Conservation (phyloP, 2,329 filamentous ascomycete species). For the Lasiodiplodia hormozganensis region DNA sequence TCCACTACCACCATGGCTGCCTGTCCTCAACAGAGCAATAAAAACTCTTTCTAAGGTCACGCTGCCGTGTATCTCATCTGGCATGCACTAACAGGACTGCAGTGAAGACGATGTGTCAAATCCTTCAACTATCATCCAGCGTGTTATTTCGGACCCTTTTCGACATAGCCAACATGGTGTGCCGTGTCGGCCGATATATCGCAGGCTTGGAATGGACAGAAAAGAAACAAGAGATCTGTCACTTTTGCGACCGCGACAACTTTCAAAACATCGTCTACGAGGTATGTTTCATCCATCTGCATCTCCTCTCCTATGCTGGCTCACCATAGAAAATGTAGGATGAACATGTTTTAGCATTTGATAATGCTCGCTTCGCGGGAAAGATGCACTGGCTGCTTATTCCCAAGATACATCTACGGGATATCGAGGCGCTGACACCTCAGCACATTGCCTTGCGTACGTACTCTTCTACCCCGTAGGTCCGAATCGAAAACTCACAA, state of each 20-base stretch:
- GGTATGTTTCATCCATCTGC: not conserved
- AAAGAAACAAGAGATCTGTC: not conserved
- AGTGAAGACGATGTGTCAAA: not conserved
- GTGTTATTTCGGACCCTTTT: too few relatives aligned
- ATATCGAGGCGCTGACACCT: not conserved
- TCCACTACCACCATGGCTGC: too few relatives aligned
- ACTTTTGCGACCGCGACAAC: not conserved
- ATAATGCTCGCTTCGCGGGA: not conserved
- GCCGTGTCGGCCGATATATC: not conserved
- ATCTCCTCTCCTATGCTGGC: rapidly evolving
- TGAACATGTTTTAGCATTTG: not conserved
- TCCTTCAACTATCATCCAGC: too few relatives aligned
- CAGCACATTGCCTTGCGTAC: not conserved
- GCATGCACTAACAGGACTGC: not conserved
- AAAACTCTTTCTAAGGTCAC: too few relatives aligned
- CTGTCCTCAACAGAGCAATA: too few relatives aligned
- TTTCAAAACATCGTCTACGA: not conserved
- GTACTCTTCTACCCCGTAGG: rapidly evolving
- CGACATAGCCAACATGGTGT: not conserved
- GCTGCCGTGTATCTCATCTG: too few relatives aligned
- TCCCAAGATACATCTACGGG: not conserved
- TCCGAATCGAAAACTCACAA: not conserved
- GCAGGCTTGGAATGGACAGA: conserved; percentile 12
- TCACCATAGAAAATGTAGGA: not conserved
- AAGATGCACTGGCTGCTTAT: not conserved